A percentile compares a stretch with the other conserved stretches of the same genome.
Evolutionary conservation across 148 eudicot genomes (phyloP).

Genomic region (Heliosperma pusillum): DNA sequence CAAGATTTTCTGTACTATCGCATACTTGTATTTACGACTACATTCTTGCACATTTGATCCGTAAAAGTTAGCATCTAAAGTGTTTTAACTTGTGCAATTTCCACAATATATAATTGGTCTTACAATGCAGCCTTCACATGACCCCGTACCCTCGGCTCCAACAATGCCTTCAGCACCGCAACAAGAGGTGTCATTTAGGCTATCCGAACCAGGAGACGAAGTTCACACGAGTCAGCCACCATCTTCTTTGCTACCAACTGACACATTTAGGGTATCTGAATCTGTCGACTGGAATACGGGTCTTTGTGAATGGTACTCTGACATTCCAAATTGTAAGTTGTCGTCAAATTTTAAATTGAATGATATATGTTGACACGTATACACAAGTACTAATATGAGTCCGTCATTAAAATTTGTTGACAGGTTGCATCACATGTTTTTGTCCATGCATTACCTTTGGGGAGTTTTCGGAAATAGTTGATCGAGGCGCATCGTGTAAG

Average conservation of each 20-base stretch:
- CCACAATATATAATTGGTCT: background rate
- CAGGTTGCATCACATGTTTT: slow-evolving; percentile 26
- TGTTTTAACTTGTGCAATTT: background rate
- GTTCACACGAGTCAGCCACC: slow-evolving; percentile 8
- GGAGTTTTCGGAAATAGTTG: slow-evolving; percentile 26
- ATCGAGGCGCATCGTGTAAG: slow-evolving; percentile 28
- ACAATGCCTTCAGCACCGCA: background rate
- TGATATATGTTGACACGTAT: background rate
- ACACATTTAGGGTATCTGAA: background rate
- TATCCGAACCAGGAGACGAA: background rate
- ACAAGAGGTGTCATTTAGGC: background rate
- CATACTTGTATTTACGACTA: background rate
- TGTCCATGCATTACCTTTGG: slow-evolving; percentile 36
- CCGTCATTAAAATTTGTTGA: background rate
- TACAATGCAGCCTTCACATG: slow-evolving; percentile 8
- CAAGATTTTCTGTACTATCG: background rate
- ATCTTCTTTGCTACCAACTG: background rate
- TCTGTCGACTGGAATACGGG: slow-evolving; percentile 23
- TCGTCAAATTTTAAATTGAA: no score
- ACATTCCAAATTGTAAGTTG: slow-evolving; percentile 25
- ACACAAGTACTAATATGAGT: background rate
- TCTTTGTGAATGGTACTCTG: slow-evolving; percentile 22
- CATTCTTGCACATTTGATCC: background rate
- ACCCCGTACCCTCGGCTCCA: background rate
- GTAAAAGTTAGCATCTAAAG: background rate